Base-by-base conservation (phyloP, 495 filamentous ascomycete species). In the Penicillium dipodomyicola region DNA sequence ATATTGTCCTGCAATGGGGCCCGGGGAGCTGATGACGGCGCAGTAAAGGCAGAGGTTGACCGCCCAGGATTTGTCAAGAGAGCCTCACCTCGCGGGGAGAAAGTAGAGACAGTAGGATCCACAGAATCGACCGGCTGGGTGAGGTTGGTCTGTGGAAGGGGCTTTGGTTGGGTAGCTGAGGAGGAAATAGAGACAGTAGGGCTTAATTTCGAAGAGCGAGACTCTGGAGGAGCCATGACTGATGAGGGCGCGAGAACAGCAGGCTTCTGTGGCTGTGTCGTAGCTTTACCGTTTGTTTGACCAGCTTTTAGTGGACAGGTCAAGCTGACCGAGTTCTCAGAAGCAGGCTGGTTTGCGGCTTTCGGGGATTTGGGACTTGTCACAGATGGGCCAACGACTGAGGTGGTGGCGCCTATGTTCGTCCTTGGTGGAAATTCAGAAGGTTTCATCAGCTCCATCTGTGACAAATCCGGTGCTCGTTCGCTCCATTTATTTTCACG, bases 401-500 rank as follows among this genome's bases (percentile, higher is more conserved):
- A 32, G 29, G 41, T 43, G 39, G 37, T 32, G 23, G 52, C 44
- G 15, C 35, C 40, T n/a, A 52, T 47, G 23, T 48, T 56, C 12
- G 54, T 47, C 33, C 52, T 48, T 29, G 61, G 33, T 17, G 52
- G 42, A 59, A 65, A 67, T n/a, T 77, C 67, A 32, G 70, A 64
- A 27, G 72, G 71, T 57, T 67, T 63, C 41, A 71, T 61, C 6
- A 82, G 65, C 9, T 77, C 58, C 22, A 82, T 47, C 29, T 73
- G 57, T 44, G 56, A 71, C 22, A 73, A 62, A 52, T 85, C 77
- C 5, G 77, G 79, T 14, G 69, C 71, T 4, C 64, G 64, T 52
- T 83, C 77, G 10, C 71, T 32, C 37, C 37, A 52, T n/a, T 33
- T 50, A 5, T 12, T 50, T 5, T 43, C 29, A 22, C 47, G 47